Percentiles rank a stretch among this genome's conserved stretches.
phyloP scores from a whole-genome alignment of 345 rosid genomes.

The Aquilaria sinensis region DNA sequence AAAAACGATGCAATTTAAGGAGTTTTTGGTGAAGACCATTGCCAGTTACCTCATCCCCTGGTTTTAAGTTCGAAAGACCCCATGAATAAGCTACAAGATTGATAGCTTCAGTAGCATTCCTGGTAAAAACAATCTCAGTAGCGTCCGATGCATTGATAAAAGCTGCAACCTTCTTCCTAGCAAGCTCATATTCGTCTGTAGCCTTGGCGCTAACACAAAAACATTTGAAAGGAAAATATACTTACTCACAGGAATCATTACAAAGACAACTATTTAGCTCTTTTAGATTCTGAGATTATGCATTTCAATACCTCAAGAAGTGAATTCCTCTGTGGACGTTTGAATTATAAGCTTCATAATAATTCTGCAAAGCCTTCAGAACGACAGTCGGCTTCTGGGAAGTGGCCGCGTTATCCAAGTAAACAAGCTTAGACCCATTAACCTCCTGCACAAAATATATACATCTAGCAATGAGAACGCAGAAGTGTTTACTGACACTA shows the following conservation, averaged over 20 bases:
- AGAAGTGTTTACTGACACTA: not conserved
- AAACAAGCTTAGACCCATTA: slow-evolving; percentile 77
- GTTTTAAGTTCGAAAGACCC: slow-evolving; percentile 69
- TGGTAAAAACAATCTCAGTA: slow-evolving; percentile 79
- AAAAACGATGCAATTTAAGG: not conserved
- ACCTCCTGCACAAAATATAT: slow-evolving; percentile 44
- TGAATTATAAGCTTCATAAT: slow-evolving; percentile 73
- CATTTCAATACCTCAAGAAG: slow-evolving; percentile 49
- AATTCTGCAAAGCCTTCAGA: slow-evolving; percentile 61
- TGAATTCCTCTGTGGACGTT: slow-evolving; percentile 92
- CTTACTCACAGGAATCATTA: slow-evolving; percentile 4
- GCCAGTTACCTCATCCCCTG: slow-evolving; percentile 67
- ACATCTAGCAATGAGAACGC: not conserved
- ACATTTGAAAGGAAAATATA: not conserved
- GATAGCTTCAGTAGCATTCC: slow-evolving; percentile 96
- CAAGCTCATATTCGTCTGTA: slow-evolving; percentile 83
- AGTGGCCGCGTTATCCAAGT: slow-evolving; percentile 95
- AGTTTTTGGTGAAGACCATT: not conserved
- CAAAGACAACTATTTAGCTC: not conserved
- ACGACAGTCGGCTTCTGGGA: slow-evolving; percentile 85
- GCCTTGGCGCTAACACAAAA: slow-evolving; percentile 65
- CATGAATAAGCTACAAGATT: slow-evolving; percentile 85
- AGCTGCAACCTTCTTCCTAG: slow-evolving; percentile 80
- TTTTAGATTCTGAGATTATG: no score
- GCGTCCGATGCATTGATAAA: slow-evolving; percentile 74